Conservation (phyloP, 805 yeast species). For the Wickerhamia fluorescens region DNA sequence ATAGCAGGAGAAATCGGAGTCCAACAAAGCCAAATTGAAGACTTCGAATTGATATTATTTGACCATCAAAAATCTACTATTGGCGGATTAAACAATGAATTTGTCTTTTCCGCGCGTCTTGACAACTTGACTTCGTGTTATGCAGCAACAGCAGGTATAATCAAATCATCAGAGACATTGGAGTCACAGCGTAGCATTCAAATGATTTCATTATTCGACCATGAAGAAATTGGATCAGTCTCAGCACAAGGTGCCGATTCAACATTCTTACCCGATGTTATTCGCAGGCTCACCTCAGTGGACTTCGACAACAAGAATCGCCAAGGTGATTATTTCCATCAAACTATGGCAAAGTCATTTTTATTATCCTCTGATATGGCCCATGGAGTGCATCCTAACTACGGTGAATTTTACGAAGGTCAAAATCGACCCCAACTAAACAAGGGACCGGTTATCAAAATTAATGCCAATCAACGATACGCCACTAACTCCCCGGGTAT, state of each 20-base stretch:
- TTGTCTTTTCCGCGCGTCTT: conserved; percentile 83
- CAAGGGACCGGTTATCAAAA: conserved; percentile 85
- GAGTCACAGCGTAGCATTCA: conserved; percentile 52
- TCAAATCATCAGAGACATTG: conserved; percentile 43
- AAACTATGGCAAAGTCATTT: conserved; percentile 70
- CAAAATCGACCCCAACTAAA: conserved; percentile 77
- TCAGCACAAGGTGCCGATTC: conserved; percentile 98
- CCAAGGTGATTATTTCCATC: conserved; percentile 31
- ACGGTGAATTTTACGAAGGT: conserved; percentile 65
- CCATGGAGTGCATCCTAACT: conserved; percentile 95
- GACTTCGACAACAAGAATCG: conserved; percentile 14
- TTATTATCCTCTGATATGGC: conserved; percentile 93
- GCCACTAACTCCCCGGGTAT: conserved; percentile 91
- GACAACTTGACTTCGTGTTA: conserved; percentile 88
- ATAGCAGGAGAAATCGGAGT: conserved; percentile 62
- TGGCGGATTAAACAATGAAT: conserved; percentile 89
- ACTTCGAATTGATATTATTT: conserved; percentile 79
- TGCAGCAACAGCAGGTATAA: conserved; percentile 66
- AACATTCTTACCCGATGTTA: conserved; percentile 73
- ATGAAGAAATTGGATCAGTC: conserved; percentile 90
- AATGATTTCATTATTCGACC: conserved; percentile 81
- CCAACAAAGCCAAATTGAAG: conserved; percentile 57
- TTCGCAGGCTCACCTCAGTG: conserved; percentile 53
- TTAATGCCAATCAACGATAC: conserved; percentile 93
- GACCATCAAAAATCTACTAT: conserved; percentile 78